Evolutionary conservation across 2,329 filamentous ascomycete genomes (phyloP).

Genomic region (Aureobasidium sp.): DNA sequence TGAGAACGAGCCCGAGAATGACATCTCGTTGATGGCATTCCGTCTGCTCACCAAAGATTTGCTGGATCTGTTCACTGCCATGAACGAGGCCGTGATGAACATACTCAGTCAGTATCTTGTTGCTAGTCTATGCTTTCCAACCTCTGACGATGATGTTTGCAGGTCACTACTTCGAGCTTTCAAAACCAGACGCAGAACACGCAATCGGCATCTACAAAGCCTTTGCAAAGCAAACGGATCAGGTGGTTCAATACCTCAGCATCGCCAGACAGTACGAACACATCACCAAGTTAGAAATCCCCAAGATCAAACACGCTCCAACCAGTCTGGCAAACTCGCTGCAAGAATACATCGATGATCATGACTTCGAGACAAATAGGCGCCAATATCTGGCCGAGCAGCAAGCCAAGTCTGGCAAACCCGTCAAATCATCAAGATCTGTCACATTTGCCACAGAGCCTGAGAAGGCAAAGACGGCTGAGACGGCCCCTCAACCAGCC

Average conservation of each 20-base stretch:
- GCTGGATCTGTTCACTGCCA: conserved; percentile 81
- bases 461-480: background rate
- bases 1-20: conserved; percentile 83
- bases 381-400: conserved; percentile 87
- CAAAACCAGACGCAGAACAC: conserved; percentile 82
- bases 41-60: conserved; percentile 85
- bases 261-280: conserved; percentile 85
- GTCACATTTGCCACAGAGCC: background rate
- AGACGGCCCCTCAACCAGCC: conserved; percentile 27
- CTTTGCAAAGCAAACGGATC: conserved; percentile 87
- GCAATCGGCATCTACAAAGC: conserved; percentile 86
- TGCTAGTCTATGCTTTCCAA: background rate
- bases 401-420: conserved; percentile 57
- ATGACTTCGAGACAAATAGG: conserved; percentile 89
- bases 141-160: conserved; percentile 19
- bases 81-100: conserved; percentile 97
- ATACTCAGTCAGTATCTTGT: conserved; percentile 64
- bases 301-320: conserved; percentile 93
- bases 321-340: conserved; percentile 83
- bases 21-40: conserved; percentile 93
- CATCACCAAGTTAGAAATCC: conserved; percentile 86
- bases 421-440: conserved; percentile 21
- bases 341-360: conserved; percentile 89
- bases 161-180: conserved; percentile 99
- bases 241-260: conserved; percentile 82